Evolutionary conservation across 1,139 yeast species (phyloP).

Genomic region (Hyphopichia pseudoburtonii): DNA sequence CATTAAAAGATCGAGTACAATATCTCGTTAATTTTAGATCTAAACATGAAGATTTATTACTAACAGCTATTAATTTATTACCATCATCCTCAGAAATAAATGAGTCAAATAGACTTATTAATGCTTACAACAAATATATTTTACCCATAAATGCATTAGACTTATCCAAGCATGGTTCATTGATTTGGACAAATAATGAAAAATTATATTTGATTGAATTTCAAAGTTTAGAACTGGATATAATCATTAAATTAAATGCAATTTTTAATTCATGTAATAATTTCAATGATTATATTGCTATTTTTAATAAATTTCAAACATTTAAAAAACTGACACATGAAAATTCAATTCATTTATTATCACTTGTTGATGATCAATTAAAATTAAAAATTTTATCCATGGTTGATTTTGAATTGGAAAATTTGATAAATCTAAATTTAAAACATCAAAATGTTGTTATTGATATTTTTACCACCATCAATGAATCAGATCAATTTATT

Average conservation of each 20-base stretch:
- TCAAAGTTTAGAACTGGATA: constrained; percentile 19
- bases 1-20: constrained; percentile 47
- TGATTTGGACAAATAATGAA: constrained; percentile 34
- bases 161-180: constrained; percentile 30
- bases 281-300: constrained; percentile 30
- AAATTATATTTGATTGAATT: constrained; percentile 25
- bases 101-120: constrained; percentile 16
- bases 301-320: constrained; percentile 25
- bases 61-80: constrained; percentile 29
- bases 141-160: constrained; percentile 32
- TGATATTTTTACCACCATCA: background rate
- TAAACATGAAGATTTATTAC: constrained; percentile 56
- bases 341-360: constrained; percentile 17
- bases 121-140: constrained; percentile 32
- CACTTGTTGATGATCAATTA: constrained; percentile 35
- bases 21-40: constrained; percentile 48
- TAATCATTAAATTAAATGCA: constrained; percentile 24
- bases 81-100: background rate
- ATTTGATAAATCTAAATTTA: constrained; percentile 10
- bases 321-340: constrained; percentile 6
- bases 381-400: constrained; percentile 31
- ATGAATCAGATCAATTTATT: constrained; percentile 5
- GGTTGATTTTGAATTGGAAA: constrained; percentile 30
- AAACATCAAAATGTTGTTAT: constrained; percentile 5
- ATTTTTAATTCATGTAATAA: constrained; percentile 26